Evolutionary conservation across 1,284 basidiomycete genomes (phyloP).

Genomic region (Flammula alnicola): DNA sequence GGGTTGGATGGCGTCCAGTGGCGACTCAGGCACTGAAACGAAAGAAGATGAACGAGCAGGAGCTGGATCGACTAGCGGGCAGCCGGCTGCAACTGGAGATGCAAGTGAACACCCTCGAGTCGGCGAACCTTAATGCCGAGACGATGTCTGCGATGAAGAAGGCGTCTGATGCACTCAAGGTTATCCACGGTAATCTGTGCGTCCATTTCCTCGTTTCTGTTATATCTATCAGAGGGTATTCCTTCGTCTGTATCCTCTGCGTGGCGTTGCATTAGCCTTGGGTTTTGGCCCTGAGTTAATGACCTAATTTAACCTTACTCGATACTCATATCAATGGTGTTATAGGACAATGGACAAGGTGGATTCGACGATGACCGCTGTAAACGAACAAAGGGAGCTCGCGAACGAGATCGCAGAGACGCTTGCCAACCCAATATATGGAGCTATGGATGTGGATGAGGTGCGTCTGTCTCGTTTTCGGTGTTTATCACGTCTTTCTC

Average conservation of each 20-base stretch:
- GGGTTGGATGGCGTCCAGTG: slow-evolving; percentile 45
- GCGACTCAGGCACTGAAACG: slow-evolving; percentile 92
- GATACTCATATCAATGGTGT: neutral
- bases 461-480: slow-evolving; percentile 44
- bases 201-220: slow-evolving; percentile 39
- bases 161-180: slow-evolving; percentile 89
- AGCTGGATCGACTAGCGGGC: slow-evolving; percentile 88
- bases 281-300: neutral
- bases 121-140: slow-evolving; percentile 98
- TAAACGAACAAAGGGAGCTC: slow-evolving; percentile 92
- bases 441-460: slow-evolving; percentile 75
- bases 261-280: neutral
- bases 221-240: neutral
- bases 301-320: neutral
- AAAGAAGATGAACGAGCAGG: slow-evolving; percentile 91
- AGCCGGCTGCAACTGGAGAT: slow-evolving; percentile 93
- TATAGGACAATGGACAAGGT: slow-evolving; percentile 89
- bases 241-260: neutral
- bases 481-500: slow-evolving; percentile 9
- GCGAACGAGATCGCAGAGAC: slow-evolving; percentile 96
- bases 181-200: slow-evolving; percentile 91
- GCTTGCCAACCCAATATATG: slow-evolving; percentile 82
- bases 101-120: slow-evolving; percentile 97
- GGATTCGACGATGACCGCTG: slow-evolving; percentile 88
- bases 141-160: slow-evolving; percentile 99